Percentiles rank a stretch among this genome's conserved stretches.
phyloP scores from a whole-genome alignment of 768 basidiomycete genomes.

The Xerocomellus amylosporus region DNA sequence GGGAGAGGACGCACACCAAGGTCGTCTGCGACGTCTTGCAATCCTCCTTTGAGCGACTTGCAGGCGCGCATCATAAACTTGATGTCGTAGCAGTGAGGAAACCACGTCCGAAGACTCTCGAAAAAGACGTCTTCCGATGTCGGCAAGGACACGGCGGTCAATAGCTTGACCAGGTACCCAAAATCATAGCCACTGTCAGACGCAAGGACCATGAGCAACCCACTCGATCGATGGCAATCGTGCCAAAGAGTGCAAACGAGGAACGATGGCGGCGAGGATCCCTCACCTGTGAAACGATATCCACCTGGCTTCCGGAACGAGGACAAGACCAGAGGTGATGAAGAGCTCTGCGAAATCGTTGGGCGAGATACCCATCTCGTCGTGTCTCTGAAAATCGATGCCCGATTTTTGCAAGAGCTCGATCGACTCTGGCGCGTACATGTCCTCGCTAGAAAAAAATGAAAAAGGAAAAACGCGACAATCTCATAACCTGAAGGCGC shows the following conservation, averaged over 20 bases:
- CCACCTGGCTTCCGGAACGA: slow-evolving; percentile 89
- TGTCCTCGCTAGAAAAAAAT: slow-evolving; percentile 70
- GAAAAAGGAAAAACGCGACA: not conserved
- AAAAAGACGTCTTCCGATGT: slow-evolving; percentile 90
- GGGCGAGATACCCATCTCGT: slow-evolving; percentile 87
- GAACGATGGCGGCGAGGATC: not conserved
- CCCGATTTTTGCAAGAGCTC: slow-evolving; percentile 93
- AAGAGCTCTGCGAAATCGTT: slow-evolving; percentile 96
- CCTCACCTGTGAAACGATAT: slow-evolving; percentile 95
- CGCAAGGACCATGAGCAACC: not conserved
- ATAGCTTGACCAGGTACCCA: slow-evolving; percentile 94
- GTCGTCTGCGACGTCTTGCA: slow-evolving; percentile 96
- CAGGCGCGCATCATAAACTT: slow-evolving; percentile 92
- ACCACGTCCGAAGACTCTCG: slow-evolving; percentile 83
- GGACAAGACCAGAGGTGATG: slow-evolving; percentile 93
- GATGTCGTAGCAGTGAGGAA: slow-evolving; percentile 96
- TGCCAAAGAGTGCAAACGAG: too few relatives aligned
- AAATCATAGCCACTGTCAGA: slow-evolving; percentile 90
- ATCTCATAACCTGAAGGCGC: not conserved
- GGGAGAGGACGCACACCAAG: slow-evolving; percentile 66
- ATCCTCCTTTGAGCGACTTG: slow-evolving; percentile 78
- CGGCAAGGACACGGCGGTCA: slow-evolving; percentile 83
- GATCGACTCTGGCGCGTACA: slow-evolving; percentile 97
- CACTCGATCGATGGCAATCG: not conserved
- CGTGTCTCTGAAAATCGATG: slow-evolving; percentile 91